Evolutionary conservation across 352 stramenopile genomes (phyloP).

Genomic region (Plasmopara halstedii): DNA sequence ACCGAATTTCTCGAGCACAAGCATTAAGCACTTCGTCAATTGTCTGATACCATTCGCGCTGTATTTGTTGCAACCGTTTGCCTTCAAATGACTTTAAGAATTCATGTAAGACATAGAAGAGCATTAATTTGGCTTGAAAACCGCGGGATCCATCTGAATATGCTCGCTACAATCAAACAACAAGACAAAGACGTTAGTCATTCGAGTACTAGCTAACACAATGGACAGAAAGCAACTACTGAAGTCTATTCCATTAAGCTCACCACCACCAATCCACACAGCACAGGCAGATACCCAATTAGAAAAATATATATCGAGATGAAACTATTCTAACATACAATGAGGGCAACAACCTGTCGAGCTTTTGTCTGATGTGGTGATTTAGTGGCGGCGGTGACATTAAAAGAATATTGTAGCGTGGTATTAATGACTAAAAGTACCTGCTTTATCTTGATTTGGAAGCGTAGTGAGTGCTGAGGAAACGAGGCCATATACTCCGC

Average conservation of each 20-base stretch:
- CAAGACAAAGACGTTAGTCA: slow-evolving; percentile 13
- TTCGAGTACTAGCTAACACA: slow-evolving; percentile 1
- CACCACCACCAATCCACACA: slow-evolving; percentile 8
- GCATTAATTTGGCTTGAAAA: slow-evolving; percentile 78
- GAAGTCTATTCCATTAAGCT: slow-evolving; percentile 28
- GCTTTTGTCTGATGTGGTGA: slow-evolving; percentile 3
- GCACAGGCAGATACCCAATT: slow-evolving; percentile 7
- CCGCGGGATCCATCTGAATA: slow-evolving; percentile 45
- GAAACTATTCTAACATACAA: background rate
- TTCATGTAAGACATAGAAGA: slow-evolving; percentile 84
- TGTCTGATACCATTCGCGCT: slow-evolving; percentile 75
- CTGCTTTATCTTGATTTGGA: slow-evolving; percentile 88
- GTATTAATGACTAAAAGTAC: slow-evolving; percentile 30
- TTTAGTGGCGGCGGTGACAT: slow-evolving; percentile 11
- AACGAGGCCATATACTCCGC: slow-evolving; percentile 66
- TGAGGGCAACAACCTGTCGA: background rate
- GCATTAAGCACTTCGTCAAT: slow-evolving; percentile 71
- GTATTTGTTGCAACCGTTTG: slow-evolving; percentile 41
- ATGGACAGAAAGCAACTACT: slow-evolving; percentile 8
- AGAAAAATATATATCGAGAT: background rate
- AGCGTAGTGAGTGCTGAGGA: slow-evolving; percentile 63
- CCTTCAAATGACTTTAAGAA: slow-evolving; percentile 78
- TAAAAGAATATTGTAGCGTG: slow-evolving; percentile 13
- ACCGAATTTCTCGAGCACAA: slow-evolving; percentile 59
- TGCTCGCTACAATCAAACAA: slow-evolving; percentile 33